Percentiles rank a stretch among this genome's conserved stretches.
Evolutionary conservation across 1,284 basidiomycete species (phyloP).

Genomic region (Rhodotorula sp.): DNA sequence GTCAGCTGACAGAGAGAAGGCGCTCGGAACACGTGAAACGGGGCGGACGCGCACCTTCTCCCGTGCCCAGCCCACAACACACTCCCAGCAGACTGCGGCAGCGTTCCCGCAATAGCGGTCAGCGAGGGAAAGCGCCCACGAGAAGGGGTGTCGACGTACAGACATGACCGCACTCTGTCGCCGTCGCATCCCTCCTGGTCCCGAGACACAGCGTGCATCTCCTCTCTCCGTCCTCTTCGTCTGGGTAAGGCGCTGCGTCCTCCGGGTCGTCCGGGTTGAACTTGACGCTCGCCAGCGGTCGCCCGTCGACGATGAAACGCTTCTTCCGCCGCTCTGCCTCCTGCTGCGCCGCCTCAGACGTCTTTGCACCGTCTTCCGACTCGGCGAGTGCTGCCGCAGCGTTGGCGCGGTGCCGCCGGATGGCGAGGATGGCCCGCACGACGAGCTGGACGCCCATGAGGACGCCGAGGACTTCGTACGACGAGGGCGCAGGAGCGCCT

Average conservation of each 20-base stretch:
- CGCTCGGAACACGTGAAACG: too few relatives aligned
- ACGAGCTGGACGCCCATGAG: constrained; percentile 49
- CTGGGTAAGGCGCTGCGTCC: constrained; percentile 38
- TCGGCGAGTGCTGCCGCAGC: constrained; percentile 18
- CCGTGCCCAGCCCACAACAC: constrained; percentile 52
- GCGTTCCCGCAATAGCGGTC: neutral
- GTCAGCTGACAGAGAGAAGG: neutral
- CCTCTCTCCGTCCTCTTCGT: constrained; percentile 43
- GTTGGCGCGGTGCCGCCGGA: constrained; percentile 28
- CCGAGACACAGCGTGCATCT: constrained; percentile 52
- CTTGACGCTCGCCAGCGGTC: constrained; percentile 33
- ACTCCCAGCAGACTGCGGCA: constrained; percentile 49
- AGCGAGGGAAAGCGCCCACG: neutral
- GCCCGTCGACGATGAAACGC: constrained; percentile 42
- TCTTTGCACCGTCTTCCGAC: neutral
- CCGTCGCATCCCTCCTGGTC: constrained; percentile 45
- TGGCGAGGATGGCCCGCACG: constrained; percentile 44
- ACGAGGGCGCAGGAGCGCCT: constrained; percentile 45
- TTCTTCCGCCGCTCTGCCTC: constrained; percentile 10
- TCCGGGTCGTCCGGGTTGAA: constrained; percentile 46
- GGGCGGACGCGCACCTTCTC: constrained; percentile 45
- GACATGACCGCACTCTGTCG: constrained; percentile 52
- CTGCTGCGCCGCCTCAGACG: neutral
- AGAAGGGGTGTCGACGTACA: constrained; percentile 33
- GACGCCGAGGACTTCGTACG: constrained; percentile 51